Percentiles rank a stretch among this genome's conserved stretches.
phyloP scores from a whole-genome alignment of 805 yeast genomes.

The Millerozyma acaciae region DNA sequence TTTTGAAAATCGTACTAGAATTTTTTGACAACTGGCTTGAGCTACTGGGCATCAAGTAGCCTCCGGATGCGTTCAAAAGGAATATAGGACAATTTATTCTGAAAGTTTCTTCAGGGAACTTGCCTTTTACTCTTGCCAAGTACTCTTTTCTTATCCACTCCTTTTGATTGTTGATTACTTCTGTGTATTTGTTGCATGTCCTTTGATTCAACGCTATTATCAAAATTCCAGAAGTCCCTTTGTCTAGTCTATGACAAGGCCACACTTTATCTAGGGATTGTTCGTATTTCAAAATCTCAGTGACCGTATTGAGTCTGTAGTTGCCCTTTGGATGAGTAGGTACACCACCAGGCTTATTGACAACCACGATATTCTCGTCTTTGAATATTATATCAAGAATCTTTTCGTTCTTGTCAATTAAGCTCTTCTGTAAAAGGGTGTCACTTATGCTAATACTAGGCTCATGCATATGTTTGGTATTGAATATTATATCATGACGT shows the following conservation, averaged over 20 bases:
- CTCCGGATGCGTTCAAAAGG: slow-evolving; percentile 29
- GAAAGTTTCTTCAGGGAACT: slow-evolving; percentile 31
- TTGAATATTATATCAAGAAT: slow-evolving; percentile 28
- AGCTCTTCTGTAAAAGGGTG: background rate
- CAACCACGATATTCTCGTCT: slow-evolving; percentile 37
- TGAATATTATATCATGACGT: slow-evolving; percentile 26
- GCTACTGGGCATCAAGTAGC: slow-evolving; percentile 31
- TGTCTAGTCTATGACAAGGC: slow-evolving; percentile 50
- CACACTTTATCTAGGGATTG: slow-evolving; percentile 25
- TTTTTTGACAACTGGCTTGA: slow-evolving; percentile 19
- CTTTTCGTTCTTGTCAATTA: slow-evolving; percentile 6
- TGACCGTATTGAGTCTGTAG: slow-evolving; percentile 40
- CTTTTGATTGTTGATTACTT: slow-evolving; percentile 25
- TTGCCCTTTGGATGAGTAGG: slow-evolving; percentile 53
- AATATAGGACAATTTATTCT: slow-evolving; percentile 39
- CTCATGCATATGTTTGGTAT: slow-evolving; percentile 43
- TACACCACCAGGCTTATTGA: slow-evolving; percentile 50
- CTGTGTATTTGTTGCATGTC: slow-evolving; percentile 29
- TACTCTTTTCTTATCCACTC: slow-evolving; percentile 37
- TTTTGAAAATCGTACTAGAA: slow-evolving; percentile 31
- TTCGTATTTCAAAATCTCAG: slow-evolving; percentile 38
- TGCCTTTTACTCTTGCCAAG: slow-evolving; percentile 41
- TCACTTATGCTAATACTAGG: slow-evolving; percentile 29
- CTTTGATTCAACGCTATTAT: slow-evolving; percentile 38
- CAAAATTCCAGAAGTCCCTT: slow-evolving; percentile 48